These are phyloP conservation scores for Lactarius sanguifluus DNA, from an alignment of 768 basidiomycete genomes.

Conservation along the genomic window DNA sequence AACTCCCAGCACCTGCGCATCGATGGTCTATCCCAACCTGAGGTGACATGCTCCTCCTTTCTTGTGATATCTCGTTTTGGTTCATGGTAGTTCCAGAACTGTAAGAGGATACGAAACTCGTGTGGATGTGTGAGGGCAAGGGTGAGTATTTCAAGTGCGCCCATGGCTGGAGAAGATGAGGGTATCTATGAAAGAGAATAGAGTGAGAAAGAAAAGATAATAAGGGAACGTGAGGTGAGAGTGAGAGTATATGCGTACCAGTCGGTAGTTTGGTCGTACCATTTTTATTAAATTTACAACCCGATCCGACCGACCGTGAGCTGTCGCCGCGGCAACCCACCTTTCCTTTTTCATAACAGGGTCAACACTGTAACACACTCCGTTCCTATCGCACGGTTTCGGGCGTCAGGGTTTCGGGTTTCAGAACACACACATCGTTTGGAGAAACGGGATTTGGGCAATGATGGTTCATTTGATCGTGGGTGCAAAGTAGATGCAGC, in stretches of 20 bases:
- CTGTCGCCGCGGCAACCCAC: not conserved
- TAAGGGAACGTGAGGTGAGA: not conserved
- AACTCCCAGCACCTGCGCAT: slow-evolving; percentile 93
- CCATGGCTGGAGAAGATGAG: slow-evolving; percentile 42
- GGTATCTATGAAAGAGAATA: slow-evolving; percentile 3
- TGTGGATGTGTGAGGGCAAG: slow-evolving; percentile 75
- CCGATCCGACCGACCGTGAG: not conserved
- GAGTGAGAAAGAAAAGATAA: not conserved
- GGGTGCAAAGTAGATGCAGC: not conserved
- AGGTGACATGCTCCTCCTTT: slow-evolving; percentile 67
- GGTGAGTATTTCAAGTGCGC: slow-evolving; percentile 56
- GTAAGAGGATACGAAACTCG: slow-evolving; percentile 81
- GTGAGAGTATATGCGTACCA: not conserved
- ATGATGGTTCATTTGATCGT: not conserved
- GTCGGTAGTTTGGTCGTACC: slow-evolving; percentile 20
- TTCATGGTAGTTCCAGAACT: slow-evolving; percentile 83
- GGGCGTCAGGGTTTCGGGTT: not conserved
- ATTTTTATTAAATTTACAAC: slow-evolving; percentile 18
- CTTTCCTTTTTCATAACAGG: not conserved
- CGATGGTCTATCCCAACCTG: slow-evolving; percentile 80
- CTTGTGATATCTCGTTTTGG: slow-evolving; percentile 79
- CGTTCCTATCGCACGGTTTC: not conserved
- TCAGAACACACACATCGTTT: not conserved
- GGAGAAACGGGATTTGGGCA: not conserved
- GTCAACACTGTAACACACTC: not conserved